These are phyloP conservation scores for Hypoxylon sp. DNA, from an alignment of 2,329 filamentous ascomycete species.

Conservation along the genomic window DNA sequence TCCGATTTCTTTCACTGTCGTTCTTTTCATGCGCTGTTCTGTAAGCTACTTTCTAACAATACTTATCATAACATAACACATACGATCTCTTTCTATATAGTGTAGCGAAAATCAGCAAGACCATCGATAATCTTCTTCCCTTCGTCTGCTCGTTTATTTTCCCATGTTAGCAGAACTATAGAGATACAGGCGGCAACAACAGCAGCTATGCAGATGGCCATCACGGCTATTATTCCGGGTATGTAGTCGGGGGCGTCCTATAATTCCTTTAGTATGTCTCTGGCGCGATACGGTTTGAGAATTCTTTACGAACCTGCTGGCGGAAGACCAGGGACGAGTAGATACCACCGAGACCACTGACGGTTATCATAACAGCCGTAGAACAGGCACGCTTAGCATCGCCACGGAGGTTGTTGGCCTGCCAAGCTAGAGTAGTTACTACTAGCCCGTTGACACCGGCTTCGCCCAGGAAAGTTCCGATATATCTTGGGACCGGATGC, in stretches of 20 bases:
- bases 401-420: constrained; percentile 52
- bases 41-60: neutral
- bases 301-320: constrained; percentile 35
- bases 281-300: neutral
- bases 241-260: constrained; percentile 41
- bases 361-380: constrained; percentile 38
- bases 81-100: constrained; percentile 14
- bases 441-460: constrained; percentile 51
- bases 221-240: constrained; percentile 42
- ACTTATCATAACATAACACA: neutral
- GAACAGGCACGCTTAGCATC: constrained; percentile 44
- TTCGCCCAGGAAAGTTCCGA: constrained; percentile 51
- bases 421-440: constrained; percentile 48
- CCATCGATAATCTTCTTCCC: constrained; percentile 38
- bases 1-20: neutral
- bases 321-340: constrained; percentile 42
- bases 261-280: constrained; percentile 3
- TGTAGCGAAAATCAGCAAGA: constrained; percentile 36
- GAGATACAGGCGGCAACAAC: constrained; percentile 39
- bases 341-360: constrained; percentile 41
- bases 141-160: constrained; percentile 31
- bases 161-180: constrained; percentile 30
- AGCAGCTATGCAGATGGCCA: constrained; percentile 42
- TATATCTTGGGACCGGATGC: constrained; percentile 39
- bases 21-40: neutral